Evolutionary conservation across 2,329 filamentous ascomycete genomes (phyloP), one percentile per base, ranked within the genome.

Genomic region (Colletotrichum sojae): DNA sequence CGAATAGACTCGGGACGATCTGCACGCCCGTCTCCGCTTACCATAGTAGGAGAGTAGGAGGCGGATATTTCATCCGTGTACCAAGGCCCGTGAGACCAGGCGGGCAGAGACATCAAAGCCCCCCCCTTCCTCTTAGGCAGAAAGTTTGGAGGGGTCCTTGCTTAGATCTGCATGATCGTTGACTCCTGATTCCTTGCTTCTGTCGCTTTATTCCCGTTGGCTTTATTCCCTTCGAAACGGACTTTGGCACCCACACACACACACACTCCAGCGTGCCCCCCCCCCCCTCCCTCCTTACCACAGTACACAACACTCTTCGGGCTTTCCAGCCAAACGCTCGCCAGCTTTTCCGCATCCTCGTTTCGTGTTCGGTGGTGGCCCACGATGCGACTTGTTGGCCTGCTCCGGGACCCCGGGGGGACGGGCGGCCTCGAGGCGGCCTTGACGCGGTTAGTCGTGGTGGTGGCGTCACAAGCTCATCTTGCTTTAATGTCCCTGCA

Each of bases 301-400:
- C n/a, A n/a, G 4, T 5, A 5, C 22, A 25, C 5, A 12, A 49
- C 46, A 15, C 46, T 22, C 12, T 20, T 10, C 18, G 12, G 16
- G 10, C 31, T 43, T 8, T 16, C 16, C 16, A 58, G 48, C 16
- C 25, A 58, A 27, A 22, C 27, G 55, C 55, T 58, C n/a, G 16
- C 18, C 56, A 49, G 43, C 45, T 27, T 59, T 36, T 10, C 31
- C 31, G 8, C 27, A 3, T 5, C 10, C 31, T 43, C 40, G 56
- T 59, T 59, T 59, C 43, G 56, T 36, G 56, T 49, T 59, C 2
- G 16, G 18, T 18, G 16, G 5, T 25, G 22, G 16, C 36, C 27
- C 25, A 27, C 43, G 43, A 59, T 49, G 25, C 25, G 31, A 20
- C 56, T 59, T 59, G 56, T 59, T 59, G 56, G 25, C 56, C n/a